phyloP scores from a whole-genome alignment of 345 rosid genomes.

The rapeseed (Brassica napus) region DNA sequence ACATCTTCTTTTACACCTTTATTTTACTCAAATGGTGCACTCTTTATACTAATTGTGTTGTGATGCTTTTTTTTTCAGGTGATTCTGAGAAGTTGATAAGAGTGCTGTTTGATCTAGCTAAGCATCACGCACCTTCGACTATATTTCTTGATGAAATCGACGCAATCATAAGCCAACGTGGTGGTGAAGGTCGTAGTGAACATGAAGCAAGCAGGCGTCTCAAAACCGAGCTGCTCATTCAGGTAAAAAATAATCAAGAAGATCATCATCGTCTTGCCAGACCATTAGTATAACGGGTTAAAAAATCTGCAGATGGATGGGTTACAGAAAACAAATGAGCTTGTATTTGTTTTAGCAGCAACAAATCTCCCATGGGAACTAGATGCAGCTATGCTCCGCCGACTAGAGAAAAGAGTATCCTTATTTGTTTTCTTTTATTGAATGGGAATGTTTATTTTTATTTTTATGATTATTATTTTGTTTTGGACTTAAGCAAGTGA shows the following conservation, averaged over 20 bases:
- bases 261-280: background rate
- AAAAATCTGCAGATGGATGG: conserved; percentile 85
- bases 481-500: conserved; percentile 40
- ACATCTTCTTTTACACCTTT: background rate
- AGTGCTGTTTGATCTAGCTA: conserved; percentile 94
- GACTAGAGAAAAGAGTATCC: conserved; percentile 99
- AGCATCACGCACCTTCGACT: conserved; percentile 96
- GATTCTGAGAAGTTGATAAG: conserved; percentile 93
- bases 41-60: background rate
- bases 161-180: conserved; percentile 96
- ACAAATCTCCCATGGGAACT: conserved; percentile 99
- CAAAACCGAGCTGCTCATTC: conserved; percentile 96
- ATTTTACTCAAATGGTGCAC: background rate
- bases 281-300: background rate
- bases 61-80: conserved; percentile 47
- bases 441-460: background rate
- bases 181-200: conserved; percentile 94
- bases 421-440: conserved; percentile 8
- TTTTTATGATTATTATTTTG: conserved; percentile 4
- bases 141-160: conserved; percentile 97
- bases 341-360: conserved; percentile 95
- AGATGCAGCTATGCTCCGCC: conserved; percentile 97
- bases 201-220: conserved; percentile 99
- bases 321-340: conserved; percentile 78
- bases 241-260: conserved; percentile 53